Conservation (phyloP, 2,329 filamentous ascomycete species). For the Microcyclospora pomicola region DNA sequence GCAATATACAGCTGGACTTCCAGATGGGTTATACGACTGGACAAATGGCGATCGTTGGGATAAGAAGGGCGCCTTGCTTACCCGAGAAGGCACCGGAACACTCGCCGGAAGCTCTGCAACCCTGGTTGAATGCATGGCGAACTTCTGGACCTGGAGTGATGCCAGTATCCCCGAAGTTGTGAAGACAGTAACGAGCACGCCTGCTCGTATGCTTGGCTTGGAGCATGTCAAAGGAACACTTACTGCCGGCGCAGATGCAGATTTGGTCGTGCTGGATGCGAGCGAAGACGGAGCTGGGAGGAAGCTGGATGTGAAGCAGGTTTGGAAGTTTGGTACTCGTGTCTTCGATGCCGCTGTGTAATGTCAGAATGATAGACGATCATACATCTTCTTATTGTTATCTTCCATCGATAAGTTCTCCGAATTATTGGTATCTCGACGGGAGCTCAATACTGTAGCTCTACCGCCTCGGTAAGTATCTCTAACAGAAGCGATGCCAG, state of each 20-base stretch:
- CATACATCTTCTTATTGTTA: no score
- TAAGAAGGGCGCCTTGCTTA: conserved; percentile 59
- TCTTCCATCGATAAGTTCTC: no score
- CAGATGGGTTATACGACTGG: conserved; percentile 76
- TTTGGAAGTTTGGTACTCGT: conserved; percentile 62
- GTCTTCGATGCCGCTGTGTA: conserved; percentile 22
- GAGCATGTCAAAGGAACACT: conserved; percentile 49
- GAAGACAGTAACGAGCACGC: conserved; percentile 60
- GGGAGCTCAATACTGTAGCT: no score
- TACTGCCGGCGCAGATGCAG: conserved; percentile 33
- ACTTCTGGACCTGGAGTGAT: conserved; percentile 65
- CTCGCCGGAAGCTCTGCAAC: conserved; percentile 47
- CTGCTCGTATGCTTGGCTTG: conserved; percentile 62
- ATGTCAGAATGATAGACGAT: no score
- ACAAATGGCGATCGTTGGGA: conserved; percentile 56
- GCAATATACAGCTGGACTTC: conserved; percentile 73
- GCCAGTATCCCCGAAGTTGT: conserved; percentile 54
- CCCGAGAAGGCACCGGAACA: conserved; percentile 62
- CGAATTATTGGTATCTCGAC: no score
- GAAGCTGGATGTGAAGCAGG: conserved; percentile 54
- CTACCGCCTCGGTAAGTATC: no score
- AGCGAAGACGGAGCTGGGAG: conserved; percentile 31
- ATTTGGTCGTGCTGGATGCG: conserved; percentile 50
- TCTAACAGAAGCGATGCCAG: no score
- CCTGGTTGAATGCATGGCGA: conserved; percentile 69